Conservation (phyloP, 2,329 filamentous ascomycete species). For the Pseudocercospora vitis region DNA sequence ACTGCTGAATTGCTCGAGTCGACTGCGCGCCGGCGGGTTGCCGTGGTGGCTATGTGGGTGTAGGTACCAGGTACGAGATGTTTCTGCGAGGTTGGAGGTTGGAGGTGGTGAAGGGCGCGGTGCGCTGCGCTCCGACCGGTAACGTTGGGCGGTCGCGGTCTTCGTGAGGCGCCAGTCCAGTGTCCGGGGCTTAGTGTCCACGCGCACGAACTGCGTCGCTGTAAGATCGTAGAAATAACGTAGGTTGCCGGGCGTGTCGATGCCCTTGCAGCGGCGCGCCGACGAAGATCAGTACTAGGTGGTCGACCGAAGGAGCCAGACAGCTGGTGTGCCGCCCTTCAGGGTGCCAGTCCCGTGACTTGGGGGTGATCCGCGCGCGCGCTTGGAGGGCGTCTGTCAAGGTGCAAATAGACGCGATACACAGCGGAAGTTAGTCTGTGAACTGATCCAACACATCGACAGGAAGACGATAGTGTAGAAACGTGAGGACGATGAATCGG, state of each 20-base stretch:
- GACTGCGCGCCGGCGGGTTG: not conserved
- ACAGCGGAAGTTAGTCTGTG: not conserved
- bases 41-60: not conserved
- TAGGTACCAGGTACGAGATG: not conserved
- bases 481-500: not conserved
- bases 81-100: not conserved
- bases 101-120: not conserved
- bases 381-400: not conserved
- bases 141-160: not conserved
- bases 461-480: not conserved
- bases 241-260: slow-evolving; percentile 2
- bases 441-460: not conserved
- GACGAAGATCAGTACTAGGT: not conserved
- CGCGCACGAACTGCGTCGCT: not conserved
- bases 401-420: not conserved
- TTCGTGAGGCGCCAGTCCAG: not conserved
- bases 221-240: not conserved
- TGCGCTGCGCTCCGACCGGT: not conserved
- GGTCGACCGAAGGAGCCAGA: not conserved
- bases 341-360: not conserved
- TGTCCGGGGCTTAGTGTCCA: not conserved
- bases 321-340: not conserved
- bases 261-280: not conserved
- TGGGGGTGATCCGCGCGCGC: not conserved
- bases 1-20: not conserved